phyloP scores from a whole-genome alignment of 208 protist genomes.

The Leishmania major region DNA sequence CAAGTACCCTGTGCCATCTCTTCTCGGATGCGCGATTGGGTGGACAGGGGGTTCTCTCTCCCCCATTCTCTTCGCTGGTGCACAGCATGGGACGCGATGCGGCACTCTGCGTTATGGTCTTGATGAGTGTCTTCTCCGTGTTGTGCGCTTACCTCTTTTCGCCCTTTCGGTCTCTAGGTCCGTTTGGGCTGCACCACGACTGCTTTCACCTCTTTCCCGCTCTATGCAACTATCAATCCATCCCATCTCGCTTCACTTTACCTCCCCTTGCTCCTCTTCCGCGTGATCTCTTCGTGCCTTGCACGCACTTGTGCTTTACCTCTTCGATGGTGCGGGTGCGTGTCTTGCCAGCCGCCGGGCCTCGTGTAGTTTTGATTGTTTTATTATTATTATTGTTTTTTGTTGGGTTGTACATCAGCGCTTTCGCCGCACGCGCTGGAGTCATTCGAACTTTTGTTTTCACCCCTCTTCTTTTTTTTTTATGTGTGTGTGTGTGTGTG shows the following conservation, averaged over 20 bases:
- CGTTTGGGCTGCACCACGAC: slow-evolving; percentile 4
- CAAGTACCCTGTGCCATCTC: neutral
- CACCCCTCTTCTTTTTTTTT: neutral
- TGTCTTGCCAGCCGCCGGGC: neutral
- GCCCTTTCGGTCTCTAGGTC: neutral
- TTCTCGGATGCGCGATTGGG: neutral
- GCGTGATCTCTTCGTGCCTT: neutral
- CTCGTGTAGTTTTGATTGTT: neutral
- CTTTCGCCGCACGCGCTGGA: neutral
- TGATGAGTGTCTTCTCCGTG: slow-evolving; percentile 2
- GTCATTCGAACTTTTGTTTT: neutral
- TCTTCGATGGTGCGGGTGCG: neutral
- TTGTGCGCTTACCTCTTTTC: slow-evolving; percentile 8
- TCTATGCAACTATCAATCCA: neutral
- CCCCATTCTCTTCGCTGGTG: neutral
- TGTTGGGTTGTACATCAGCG: neutral
- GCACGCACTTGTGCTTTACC: neutral
- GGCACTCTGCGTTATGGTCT: neutral
- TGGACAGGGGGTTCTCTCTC: neutral
- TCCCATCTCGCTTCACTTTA: neutral
- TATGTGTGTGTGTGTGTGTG: no score
- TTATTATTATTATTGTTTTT: neutral
- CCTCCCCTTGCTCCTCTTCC: neutral
- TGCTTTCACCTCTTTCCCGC: neutral
- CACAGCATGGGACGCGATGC: neutral